phyloP scores from a whole-genome alignment of 139 green algal species.

The Tetradesmus obliquus region DNA sequence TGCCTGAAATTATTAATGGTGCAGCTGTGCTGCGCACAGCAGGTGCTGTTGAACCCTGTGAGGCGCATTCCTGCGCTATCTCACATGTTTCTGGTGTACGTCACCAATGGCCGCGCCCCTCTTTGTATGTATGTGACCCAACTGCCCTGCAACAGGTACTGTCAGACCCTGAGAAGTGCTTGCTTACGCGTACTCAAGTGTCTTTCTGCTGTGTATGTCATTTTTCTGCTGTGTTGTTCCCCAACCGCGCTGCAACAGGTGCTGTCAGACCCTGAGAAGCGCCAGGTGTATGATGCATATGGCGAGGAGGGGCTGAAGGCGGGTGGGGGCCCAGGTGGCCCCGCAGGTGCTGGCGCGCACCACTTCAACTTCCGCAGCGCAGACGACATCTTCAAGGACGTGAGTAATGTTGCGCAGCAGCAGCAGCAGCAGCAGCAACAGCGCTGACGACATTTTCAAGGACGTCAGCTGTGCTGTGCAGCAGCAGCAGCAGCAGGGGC shows the following conservation, averaged over 20 bases:
- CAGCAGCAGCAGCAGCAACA: background rate
- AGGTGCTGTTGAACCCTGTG: slow-evolving; percentile 84
- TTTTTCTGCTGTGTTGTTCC: too few species aligned
- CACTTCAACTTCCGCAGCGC: slow-evolving; percentile 67
- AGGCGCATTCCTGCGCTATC: slow-evolving; percentile 59
- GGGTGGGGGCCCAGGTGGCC: slow-evolving; percentile 39
- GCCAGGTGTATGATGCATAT: slow-evolving; percentile 83
- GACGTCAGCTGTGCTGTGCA: background rate
- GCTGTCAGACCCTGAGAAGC: slow-evolving; percentile 87
- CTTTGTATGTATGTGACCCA: background rate
- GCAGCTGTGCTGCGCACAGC: background rate
- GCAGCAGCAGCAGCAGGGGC: background rate
- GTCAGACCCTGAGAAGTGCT: slow-evolving; percentile 83
- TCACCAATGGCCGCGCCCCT: too few species aligned
- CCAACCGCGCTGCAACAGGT: slow-evolving; percentile 55
- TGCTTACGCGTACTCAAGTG: too few species aligned
- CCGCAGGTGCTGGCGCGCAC: background rate
- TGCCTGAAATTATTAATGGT: too few species aligned
- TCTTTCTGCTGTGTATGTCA: background rate
- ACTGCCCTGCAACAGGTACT: slow-evolving; percentile 64
- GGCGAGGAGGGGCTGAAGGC: slow-evolving; percentile 92
- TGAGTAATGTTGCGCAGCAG: slow-evolving; percentile 18
- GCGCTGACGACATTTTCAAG: background rate
- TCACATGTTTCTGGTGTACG: too few species aligned
- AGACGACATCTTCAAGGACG: slow-evolving; percentile 86